Evolutionary conservation across 2,329 filamentous ascomycete species (phyloP).

Genomic region (Fusarium humuli): DNA sequence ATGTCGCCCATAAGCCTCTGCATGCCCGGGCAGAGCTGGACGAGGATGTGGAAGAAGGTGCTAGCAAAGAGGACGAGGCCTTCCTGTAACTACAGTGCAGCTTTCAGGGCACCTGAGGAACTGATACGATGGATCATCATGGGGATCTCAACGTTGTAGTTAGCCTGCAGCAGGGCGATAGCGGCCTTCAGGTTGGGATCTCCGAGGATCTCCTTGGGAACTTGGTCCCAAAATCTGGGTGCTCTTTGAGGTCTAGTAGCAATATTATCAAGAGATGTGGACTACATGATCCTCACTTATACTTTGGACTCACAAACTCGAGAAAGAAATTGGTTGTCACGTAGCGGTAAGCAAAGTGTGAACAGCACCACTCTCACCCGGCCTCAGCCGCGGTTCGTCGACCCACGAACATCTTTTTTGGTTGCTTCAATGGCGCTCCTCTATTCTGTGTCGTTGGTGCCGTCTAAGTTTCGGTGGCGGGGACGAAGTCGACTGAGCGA

Average conservation of each 20-base stretch:
- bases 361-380: conserved; percentile 50
- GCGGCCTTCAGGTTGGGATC: conserved; percentile 88
- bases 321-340: not conserved
- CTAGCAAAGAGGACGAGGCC: conserved; percentile 95
- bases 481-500: conserved; percentile 48
- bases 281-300: conserved; percentile 20
- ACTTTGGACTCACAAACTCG: not conserved
- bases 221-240: conserved; percentile 87
- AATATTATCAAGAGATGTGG: conserved; percentile 49
- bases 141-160: conserved; percentile 98
- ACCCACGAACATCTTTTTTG: conserved; percentile 94
- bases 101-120: conserved; percentile 79
- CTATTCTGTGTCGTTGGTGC: conserved; percentile 45
- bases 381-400: conserved; percentile 77
- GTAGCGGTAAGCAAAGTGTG: conserved; percentile 61
- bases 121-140: conserved; percentile 97
- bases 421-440: conserved; percentile 71
- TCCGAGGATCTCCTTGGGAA: conserved; percentile 86
- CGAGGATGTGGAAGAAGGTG: conserved; percentile 95
- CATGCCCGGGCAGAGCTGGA: conserved; percentile 90
- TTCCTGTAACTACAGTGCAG: conserved; percentile 97
- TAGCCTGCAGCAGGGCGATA: conserved; percentile 86
- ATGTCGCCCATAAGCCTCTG: conserved; percentile 99
- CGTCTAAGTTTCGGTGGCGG: conserved; percentile 27
- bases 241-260: conserved; percentile 78